Base-by-base conservation (phyloP, 495 filamentous ascomycete genomes). In the Aspergillus panamensis region DNA sequence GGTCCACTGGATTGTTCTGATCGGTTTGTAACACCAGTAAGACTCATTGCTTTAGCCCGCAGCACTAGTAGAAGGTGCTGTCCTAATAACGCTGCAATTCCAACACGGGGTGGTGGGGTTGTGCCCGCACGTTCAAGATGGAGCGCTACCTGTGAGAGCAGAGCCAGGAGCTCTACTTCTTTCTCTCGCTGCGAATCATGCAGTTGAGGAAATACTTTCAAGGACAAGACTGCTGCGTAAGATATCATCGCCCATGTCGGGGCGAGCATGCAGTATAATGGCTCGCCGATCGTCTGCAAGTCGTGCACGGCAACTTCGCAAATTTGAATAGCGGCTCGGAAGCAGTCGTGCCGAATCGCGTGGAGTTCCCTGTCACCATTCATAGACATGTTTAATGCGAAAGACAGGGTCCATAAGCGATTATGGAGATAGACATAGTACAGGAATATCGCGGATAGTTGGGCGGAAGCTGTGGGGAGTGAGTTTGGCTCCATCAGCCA, bases 311-410 rank as follows among this genome's bases (percentile, higher is more conserved):
- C 63, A 1, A 63, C 17, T 48, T 68, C 68, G 19, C 66, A 68
- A 35, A 48, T 59, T 49, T 66, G 44, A 0, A 79, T 71, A 2
- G 77, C 72, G 16, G 71, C 62, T 6, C 73, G 63, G 21, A 80
- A 74, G 14, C 68, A 65, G 14, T 79, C 72, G 6, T 80, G 64
- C 6, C 66, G 72, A 51, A 83, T 66, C 31, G 73, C 65, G 45
- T 81, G 73, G 8, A 84, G 59, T 19, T 65, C 39, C 2, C 35
- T 30, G 6, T 35, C 56, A 4, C 47, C n/a, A 2, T 43, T 57
- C 5, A 53, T 51, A 2, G 60, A 57, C 2, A 25, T 32, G n/a
- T 61, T 53, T 12, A 70, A 62, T 16, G 66, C 68, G 21, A 60
- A 63, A 0, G 68, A 70, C 12, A 70, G 37, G 0, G 62, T 70